Conservation (phyloP, 1,284 basidiomycete species). For the Exsudoporus floridanus region DNA sequence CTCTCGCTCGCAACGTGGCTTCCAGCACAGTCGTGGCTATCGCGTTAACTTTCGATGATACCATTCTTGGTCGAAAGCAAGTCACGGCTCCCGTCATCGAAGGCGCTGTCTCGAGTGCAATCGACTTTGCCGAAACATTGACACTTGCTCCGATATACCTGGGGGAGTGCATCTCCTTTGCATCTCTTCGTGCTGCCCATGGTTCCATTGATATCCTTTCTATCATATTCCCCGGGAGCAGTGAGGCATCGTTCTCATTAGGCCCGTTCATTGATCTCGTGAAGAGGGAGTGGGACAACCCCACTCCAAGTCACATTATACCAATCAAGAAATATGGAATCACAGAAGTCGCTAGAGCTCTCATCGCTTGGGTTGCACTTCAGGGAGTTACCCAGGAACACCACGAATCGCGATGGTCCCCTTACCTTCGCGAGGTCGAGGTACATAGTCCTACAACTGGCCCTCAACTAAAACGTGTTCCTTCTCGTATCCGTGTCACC, state of each 20-base stretch:
- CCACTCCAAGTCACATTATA: constrained; percentile 49
- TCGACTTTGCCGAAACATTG: constrained; percentile 66
- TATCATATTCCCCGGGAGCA: constrained; percentile 69
- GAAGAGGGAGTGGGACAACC: constrained; percentile 65
- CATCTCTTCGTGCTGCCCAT: constrained; percentile 68
- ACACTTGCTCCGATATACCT: constrained; percentile 71
- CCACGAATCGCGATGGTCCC: constrained; percentile 69
- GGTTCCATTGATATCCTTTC: constrained; percentile 71
- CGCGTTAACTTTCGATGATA: constrained; percentile 58
- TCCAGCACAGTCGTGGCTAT: constrained; percentile 56
- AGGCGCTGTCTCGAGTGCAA: constrained; percentile 57
- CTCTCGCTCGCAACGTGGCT: constrained; percentile 61
- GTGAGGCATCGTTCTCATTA: constrained; percentile 75
- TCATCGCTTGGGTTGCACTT: constrained; percentile 74
- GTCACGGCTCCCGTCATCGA: constrained; percentile 58
- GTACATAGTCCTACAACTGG: constrained; percentile 48
- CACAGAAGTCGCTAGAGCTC: constrained; percentile 61
- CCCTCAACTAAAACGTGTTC: constrained; percentile 35
- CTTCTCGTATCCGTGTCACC: constrained; percentile 64
- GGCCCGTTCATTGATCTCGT: constrained; percentile 76
- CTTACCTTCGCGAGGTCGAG: constrained; percentile 62
- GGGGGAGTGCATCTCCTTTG: constrained; percentile 74
- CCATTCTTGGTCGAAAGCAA: constrained; percentile 58
- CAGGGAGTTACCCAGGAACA: constrained; percentile 77
- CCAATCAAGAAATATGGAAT: constrained; percentile 63